Percentiles rank a stretch among this genome's conserved stretches.
Conservation (phyloP, 2,329 filamentous ascomycete species). For the Aspergillus arachidicola region DNA sequence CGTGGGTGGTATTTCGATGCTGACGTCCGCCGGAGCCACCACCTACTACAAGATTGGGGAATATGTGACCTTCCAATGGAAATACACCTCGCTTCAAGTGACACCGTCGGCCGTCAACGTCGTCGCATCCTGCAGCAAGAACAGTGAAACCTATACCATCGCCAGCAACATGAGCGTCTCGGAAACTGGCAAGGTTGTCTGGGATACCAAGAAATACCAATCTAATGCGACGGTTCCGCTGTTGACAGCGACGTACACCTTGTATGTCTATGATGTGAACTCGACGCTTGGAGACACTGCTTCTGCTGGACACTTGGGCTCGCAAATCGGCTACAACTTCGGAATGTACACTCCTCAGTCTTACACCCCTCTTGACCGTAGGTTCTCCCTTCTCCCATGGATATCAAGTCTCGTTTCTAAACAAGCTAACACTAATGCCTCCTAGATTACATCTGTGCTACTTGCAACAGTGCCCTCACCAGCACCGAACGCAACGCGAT, state of each 20-base stretch:
- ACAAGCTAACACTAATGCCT: slow-evolving; percentile 20
- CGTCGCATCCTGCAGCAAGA: slow-evolving; percentile 62
- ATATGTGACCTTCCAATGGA: slow-evolving; percentile 66
- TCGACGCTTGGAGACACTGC: slow-evolving; percentile 55
- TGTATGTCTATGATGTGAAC: slow-evolving; percentile 63
- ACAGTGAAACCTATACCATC: slow-evolving; percentile 64
- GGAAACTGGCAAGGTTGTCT: slow-evolving; percentile 56
- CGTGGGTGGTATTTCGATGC: slow-evolving; percentile 63
- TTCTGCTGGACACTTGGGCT: slow-evolving; percentile 57
- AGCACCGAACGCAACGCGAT: slow-evolving; percentile 58
- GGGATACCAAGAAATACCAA: slow-evolving; percentile 63
- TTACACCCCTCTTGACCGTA: slow-evolving; percentile 55
- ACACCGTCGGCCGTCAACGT: slow-evolving; percentile 64
- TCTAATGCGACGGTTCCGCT: slow-evolving; percentile 53
- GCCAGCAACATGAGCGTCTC: slow-evolving; percentile 59
- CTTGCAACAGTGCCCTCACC: slow-evolving; percentile 58
- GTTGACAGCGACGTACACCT: slow-evolving; percentile 63
- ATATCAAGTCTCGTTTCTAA: slow-evolving; percentile 5
- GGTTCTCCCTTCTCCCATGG: slow-evolving; percentile 24
- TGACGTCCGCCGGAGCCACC: slow-evolving; percentile 54
- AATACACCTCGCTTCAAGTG: slow-evolving; percentile 65
- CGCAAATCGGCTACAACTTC: slow-evolving; percentile 57
- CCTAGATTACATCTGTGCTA: slow-evolving; percentile 58
- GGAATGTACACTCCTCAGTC: slow-evolving; percentile 63
- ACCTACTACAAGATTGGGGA: slow-evolving; percentile 68